Conservation (phyloP, 129 eudicot species). For the Chrysanthemum lavandulifolium region DNA sequence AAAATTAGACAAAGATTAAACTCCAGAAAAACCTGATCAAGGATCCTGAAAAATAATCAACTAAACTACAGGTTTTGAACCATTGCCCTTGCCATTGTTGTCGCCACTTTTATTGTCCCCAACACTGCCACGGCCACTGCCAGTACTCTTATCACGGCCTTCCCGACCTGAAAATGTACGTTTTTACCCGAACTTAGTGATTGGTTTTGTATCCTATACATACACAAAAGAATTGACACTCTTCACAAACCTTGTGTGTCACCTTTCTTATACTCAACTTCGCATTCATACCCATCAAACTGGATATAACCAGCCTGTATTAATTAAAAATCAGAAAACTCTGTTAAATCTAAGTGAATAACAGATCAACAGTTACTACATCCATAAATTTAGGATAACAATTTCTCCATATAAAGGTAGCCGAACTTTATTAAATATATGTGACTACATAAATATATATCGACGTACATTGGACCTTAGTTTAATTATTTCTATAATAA, state of each 20-base stretch:
- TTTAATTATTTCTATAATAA: neutral
- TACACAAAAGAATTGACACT: neutral
- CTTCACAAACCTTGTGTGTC: slow-evolving; percentile 13
- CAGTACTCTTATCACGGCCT: neutral
- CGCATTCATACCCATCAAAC: slow-evolving; percentile 14
- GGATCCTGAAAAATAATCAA: too few species aligned
- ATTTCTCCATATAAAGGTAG: neutral
- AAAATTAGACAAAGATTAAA: too few species aligned
- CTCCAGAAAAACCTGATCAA: too few species aligned
- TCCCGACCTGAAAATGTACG: neutral
- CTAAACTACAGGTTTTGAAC: neutral
- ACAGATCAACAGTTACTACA: neutral
- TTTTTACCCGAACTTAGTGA: neutral
- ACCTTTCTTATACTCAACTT: neutral
- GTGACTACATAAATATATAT: neutral
- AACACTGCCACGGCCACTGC: neutral
- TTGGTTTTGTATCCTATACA: neutral
- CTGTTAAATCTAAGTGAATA: too few species aligned
- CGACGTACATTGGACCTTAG: neutral
- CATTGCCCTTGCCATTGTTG: neutral
- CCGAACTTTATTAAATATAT: too few species aligned
- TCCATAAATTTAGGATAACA: neutral
- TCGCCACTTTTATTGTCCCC: neutral
- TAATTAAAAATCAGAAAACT: neutral
- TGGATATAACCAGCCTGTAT: slow-evolving; percentile 15